Conservation (phyloP, 768 basidiomycete species). For the Boletus pseudo-olivaceus region DNA sequence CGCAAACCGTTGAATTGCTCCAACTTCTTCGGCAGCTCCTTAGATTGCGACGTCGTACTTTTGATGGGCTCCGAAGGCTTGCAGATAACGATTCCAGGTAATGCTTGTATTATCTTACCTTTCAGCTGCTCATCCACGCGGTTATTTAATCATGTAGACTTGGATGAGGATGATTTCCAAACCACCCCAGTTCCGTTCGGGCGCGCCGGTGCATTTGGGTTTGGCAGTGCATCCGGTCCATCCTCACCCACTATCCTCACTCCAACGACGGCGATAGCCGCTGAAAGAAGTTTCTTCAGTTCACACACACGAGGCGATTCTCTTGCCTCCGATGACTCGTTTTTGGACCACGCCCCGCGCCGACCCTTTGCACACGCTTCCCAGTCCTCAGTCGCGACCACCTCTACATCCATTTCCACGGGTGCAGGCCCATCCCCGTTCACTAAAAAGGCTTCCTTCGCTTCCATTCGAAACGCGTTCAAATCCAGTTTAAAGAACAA, state of each 20-base stretch:
- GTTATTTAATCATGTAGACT: conserved; percentile 52
- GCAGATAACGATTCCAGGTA: conserved; percentile 49
- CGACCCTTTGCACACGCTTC: conserved; percentile 68
- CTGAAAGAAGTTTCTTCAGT: conserved; percentile 58
- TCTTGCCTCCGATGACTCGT: conserved; percentile 72
- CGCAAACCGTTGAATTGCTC: conserved; percentile 1
- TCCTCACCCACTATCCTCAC: conserved; percentile 67
- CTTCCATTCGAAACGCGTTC: conserved; percentile 84
- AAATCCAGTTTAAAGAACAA: conserved; percentile 54
- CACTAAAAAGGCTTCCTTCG: conserved; percentile 80
- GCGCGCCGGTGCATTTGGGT: conserved; percentile 50
- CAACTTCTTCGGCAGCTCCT: neutral
- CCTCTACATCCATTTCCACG: conserved; percentile 27
- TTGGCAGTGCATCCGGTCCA: conserved; percentile 47
- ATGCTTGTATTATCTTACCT: neutral
- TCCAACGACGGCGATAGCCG: conserved; percentile 38
- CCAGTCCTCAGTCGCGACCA: conserved; percentile 64
- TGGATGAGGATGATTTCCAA: conserved; percentile 70
- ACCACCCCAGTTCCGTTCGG: conserved; percentile 69
- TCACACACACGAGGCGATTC: conserved; percentile 74
- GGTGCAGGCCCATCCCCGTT: conserved; percentile 43
- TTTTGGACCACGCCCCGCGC: conserved; percentile 54
- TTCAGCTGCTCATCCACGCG: neutral
- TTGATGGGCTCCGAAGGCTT: conserved; percentile 38
- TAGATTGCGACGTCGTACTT: conserved; percentile 1